Evolutionary conservation across 2,329 filamentous ascomycete genomes (phyloP).

Genomic region (Cephalotrichum gorgonifer): DNA sequence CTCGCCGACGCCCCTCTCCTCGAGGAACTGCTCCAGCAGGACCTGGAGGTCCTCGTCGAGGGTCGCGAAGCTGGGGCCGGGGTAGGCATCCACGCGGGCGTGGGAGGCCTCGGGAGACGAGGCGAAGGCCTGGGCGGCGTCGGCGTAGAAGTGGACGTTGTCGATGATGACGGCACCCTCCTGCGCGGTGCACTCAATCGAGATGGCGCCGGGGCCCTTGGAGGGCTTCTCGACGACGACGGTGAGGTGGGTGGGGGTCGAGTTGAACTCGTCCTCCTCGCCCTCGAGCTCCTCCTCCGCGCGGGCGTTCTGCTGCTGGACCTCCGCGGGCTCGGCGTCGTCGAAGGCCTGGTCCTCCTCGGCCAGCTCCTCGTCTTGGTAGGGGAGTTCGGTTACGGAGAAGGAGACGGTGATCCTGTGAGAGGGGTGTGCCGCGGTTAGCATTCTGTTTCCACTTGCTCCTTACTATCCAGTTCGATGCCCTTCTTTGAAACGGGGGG

Average conservation of each 20-base stretch:
- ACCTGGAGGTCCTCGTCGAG: conserved; percentile 93
- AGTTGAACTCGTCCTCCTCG: conserved; percentile 37
- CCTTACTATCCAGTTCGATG: too few relatives aligned
- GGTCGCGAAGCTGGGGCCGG: conserved; percentile 85
- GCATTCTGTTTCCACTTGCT: not conserved
- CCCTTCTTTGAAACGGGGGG: too few relatives aligned
- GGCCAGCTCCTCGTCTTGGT: conserved; percentile 49
- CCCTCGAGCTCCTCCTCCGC: conserved; percentile 39
- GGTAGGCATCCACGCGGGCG: conserved; percentile 68
- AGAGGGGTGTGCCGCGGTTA: conserved; percentile 4
- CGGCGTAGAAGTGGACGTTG: conserved; percentile 79
- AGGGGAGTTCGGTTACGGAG: conserved; percentile 73
- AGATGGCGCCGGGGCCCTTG: conserved; percentile 61
- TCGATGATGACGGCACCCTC: conserved; percentile 82
- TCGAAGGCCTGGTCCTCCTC: conserved; percentile 43
- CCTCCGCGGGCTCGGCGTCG: conserved; percentile 45
- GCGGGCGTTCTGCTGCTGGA: conserved; percentile 41
- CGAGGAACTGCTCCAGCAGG: conserved; percentile 84
- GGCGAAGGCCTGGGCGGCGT: conserved; percentile 66
- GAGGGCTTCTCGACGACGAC: conserved; percentile 81
- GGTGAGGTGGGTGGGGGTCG: conserved; percentile 66
- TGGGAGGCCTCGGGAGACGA: conserved; percentile 68
- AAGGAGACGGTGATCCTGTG: conserved; percentile 64
- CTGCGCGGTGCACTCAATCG: conserved; percentile 77
- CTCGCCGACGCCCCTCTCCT: conserved; percentile 85